Base-by-base conservation (phyloP, 768 basidiomycete species). In the Pulveroboletus sp. region DNA sequence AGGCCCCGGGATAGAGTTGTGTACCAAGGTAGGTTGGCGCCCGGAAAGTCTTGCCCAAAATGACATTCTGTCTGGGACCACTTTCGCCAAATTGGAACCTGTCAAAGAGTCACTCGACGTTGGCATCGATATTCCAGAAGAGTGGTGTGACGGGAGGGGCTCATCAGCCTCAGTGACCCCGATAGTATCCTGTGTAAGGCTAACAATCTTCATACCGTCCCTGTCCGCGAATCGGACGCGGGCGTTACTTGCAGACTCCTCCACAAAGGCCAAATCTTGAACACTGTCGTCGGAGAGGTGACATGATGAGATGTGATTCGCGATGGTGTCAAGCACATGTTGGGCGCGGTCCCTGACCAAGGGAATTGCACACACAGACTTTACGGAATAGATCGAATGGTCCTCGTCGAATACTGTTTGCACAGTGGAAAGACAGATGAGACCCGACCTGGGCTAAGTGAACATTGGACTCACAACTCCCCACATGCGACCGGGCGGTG, bases 11-110 rank as follows among this genome's bases (percentile, higher is more conserved):
- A 45, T 15, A 24, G 51, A 33, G 39, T 57, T 52, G 6, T 54
- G 51, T 14, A 60, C 24, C 21, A 60, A 62, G 43, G 44, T 50
- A 35, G 64, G 59, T 28, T 69, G 69, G 32, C 78, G 74, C 56
- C 76, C 80, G 9, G 83, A 79, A 17, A 83, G 64, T 44, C 77
- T 74, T 48, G 71, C 79, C 89, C 89, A 91, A 60, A 89, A 90
- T 2, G 87, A 88, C 39, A 90, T 70, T 30, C 83, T 78, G 9
- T 73, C 71, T 7, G 85, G 80, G 12, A 90, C 67, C 1, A 79
- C 76, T 58, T 82, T 85, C 38, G 80, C 77, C 9, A 89, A 72
- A 8, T 80, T 79, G 4, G 78, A 73, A 5, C 73, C 71, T 27
- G 73, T 67, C 8, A 59, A 58, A 10, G 73, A 70, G 12, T 64